Evolutionary conservation across 331 rosid species (phyloP).

Genomic region (Pyrus hybrid): DNA sequence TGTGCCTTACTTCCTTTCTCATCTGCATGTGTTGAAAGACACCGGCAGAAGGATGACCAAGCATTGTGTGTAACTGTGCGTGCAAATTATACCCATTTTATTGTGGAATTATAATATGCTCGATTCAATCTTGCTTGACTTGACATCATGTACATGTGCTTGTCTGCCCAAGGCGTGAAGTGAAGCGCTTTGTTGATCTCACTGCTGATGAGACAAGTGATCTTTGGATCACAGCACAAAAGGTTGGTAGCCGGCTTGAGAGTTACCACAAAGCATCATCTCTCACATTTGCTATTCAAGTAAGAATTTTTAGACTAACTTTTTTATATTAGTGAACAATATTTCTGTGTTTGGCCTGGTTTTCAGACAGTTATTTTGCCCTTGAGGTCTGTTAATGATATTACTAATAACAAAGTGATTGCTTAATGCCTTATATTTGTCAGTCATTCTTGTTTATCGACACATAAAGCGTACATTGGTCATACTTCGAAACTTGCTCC

Average conservation of each 20-base stretch:
- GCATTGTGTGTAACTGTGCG: not conserved
- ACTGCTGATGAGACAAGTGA: slow-evolving; percentile 73
- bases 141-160: slow-evolving; percentile 76
- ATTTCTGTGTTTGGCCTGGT: not conserved
- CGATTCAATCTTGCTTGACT: slow-evolving; percentile 31
- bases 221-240: slow-evolving; percentile 84
- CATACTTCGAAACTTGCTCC: not conserved
- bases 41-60: not conserved
- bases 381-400: not conserved
- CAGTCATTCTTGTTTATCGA: not conserved
- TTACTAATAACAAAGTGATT: not conserved
- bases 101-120: not conserved
- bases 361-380: not conserved
- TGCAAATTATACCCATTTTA: not conserved
- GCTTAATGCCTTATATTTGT: not conserved
- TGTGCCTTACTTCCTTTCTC: not conserved
- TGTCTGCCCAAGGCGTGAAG: slow-evolving; percentile 91
- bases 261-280: slow-evolving; percentile 71
- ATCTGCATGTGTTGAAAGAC: not conserved
- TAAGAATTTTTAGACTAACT: slow-evolving; percentile 9
- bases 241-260: slow-evolving; percentile 69
- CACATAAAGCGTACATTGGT: not conserved
- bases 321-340: not conserved
- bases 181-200: slow-evolving; percentile 77
- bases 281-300: slow-evolving; percentile 74